Base-by-base conservation (phyloP, 139 green algal species). In the Chlorella sorokiniana region DNA sequence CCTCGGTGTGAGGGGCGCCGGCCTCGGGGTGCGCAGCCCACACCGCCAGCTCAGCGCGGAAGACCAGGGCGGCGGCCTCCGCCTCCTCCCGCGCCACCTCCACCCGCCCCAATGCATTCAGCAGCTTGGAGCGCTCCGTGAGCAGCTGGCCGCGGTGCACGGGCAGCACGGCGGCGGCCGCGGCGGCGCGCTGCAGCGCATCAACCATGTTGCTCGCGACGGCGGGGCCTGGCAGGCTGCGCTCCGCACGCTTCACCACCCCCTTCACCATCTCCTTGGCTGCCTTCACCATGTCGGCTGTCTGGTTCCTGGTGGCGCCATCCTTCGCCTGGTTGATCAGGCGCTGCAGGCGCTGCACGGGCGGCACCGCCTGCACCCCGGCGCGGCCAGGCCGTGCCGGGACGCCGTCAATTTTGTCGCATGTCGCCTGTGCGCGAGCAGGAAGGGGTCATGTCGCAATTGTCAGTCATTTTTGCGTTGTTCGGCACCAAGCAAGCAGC, bases 71-170 rank as follows among this genome's bases (percentile, higher is more conserved):
- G 4, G 69, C 69, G 7, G 27, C 40, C 42, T 76, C 42, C 29
- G 45, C 25, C 11, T 25, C 29, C 42, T 61, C 42, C 69, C 27
- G 20, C 29, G 69, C 69, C 42, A 7, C 27, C 25, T 61, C 41
- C 18, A n/a, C 42, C 16, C 69, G 42, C 1, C 27, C 69, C 41
- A 76, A 20, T 8, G 45, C 40, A 48, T 61, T 48, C 41, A 76
- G 42, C 69, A 76, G 69, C 27, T 40, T 59, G 69, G 38, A 29
- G 27, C n/a, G 69, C 42, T 76, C 69, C 29, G 38, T 27, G 1
- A 76, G 41, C 69, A 76, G 69, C 69, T 76, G 69, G 41, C 40
- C 69, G 10, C 69, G 69, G 69, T 76, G 41, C 69, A 61, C 41
- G 25, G 69, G 42, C 22, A 65, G 18, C 6, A n/a, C 16, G 41